Evolutionary conservation across 2,329 filamentous ascomycete genomes (phyloP).

Genomic region (Xylariaceae sp.): DNA sequence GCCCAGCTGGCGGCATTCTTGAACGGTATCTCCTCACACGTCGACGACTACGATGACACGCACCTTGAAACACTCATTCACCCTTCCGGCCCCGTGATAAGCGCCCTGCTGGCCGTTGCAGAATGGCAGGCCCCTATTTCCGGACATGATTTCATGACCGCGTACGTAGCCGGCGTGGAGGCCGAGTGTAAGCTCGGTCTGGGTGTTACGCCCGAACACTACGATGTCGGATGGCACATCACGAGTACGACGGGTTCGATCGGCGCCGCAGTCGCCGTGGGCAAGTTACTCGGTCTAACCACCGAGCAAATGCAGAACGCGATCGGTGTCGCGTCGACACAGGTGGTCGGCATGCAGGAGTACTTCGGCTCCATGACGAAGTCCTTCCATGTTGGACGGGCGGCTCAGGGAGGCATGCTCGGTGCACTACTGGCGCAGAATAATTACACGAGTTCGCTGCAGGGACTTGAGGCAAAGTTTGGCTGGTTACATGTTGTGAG

Average conservation of each 20-base stretch:
- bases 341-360: constrained; percentile 48
- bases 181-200: constrained; percentile 48
- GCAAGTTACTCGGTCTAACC: constrained; percentile 41
- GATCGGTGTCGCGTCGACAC: constrained; percentile 48
- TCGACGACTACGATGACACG: constrained; percentile 54
- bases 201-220: constrained; percentile 49
- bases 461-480: constrained; percentile 46
- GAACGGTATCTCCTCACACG: constrained; percentile 51
- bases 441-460: constrained; percentile 44
- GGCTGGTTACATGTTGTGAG: constrained; percentile 51
- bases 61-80: constrained; percentile 53
- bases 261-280: constrained; percentile 48
- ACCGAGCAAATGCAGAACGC: constrained; percentile 41
- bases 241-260: constrained; percentile 48
- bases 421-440: constrained; percentile 37
- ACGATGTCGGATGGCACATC: constrained; percentile 53
- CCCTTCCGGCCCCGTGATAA: constrained; percentile 46
- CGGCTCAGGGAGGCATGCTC: constrained; percentile 47
- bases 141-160: constrained; percentile 45
- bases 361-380: constrained; percentile 54
- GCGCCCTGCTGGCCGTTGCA: constrained; percentile 44
- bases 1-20: constrained; percentile 46
- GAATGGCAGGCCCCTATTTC: constrained; percentile 37
- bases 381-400: constrained; percentile 49
- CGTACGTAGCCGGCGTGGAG: constrained; percentile 48